Percentiles rank a stretch among this genome's conserved stretches.
phyloP scores from a whole-genome alignment of 164 flowering plant genomes.

The Tetrastigma voinierianum region DNA sequence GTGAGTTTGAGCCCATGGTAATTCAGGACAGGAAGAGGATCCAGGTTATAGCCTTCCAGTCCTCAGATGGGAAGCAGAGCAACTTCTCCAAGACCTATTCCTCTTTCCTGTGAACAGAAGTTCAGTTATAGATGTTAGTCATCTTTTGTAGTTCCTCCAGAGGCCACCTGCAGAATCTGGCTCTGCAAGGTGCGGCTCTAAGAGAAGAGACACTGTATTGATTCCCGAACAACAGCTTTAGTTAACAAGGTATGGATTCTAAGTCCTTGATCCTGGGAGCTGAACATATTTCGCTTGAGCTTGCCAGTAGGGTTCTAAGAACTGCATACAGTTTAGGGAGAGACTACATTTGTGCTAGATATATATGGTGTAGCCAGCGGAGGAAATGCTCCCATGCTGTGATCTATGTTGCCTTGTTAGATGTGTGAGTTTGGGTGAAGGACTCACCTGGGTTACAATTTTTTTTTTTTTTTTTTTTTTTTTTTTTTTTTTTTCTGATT shows the following conservation, averaged over 20 bases:
- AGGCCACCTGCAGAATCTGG: conserved; percentile 37
- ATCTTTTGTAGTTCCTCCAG: conserved; percentile 67
- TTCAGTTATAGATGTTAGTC: conserved; percentile 61
- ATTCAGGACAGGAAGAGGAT: conserved; percentile 91
- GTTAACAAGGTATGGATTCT: conserved; percentile 44
- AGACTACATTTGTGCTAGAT: background rate
- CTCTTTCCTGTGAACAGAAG: conserved; percentile 46
- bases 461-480: too few relatives aligned
- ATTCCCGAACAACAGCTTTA: conserved; percentile 43
- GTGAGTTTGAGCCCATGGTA: background rate
- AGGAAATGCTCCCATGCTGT: background rate
- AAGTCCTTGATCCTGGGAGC: background rate
- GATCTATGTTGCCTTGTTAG: background rate
- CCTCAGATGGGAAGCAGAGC: conserved; percentile 85
- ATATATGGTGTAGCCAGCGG: background rate
- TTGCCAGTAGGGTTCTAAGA: background rate
- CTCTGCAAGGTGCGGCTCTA: conserved; percentile 32
- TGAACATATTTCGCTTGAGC: background rate
- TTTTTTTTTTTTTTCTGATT: background rate
- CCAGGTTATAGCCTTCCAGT: conserved; percentile 96
- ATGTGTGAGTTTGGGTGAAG: background rate
- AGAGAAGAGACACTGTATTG: conserved; percentile 73
- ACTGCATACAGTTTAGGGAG: too few relatives aligned
- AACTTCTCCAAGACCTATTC: conserved; percentile 37
- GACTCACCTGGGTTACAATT: background rate